Evolutionary conservation across 768 basidiomycete species (phyloP).

Genomic region (Coprinopsis cinerea): DNA sequence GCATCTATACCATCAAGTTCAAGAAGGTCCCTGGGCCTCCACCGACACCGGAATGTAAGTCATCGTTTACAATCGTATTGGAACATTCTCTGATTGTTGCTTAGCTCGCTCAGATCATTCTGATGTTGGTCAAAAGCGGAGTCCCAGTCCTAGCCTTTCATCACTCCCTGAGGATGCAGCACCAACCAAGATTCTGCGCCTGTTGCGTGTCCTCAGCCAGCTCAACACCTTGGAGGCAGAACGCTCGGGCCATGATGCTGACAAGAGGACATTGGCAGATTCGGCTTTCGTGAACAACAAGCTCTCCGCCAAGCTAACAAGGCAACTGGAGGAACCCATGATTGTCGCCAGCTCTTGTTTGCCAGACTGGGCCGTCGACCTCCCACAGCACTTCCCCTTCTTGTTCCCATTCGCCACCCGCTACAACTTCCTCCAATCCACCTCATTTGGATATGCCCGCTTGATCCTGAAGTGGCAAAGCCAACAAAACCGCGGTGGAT

Average conservation of each 20-base stretch:
- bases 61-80: background rate
- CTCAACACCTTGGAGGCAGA: conserved; percentile 73
- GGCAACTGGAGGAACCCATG: conserved; percentile 97
- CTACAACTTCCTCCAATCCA: conserved; percentile 95
- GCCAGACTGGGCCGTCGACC: conserved; percentile 94
- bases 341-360: conserved; percentile 97
- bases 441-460: conserved; percentile 95
- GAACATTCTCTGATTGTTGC: background rate
- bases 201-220: conserved; percentile 82
- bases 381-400: conserved; percentile 97
- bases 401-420: conserved; percentile 98
- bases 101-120: conserved; percentile 24
- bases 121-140: conserved; percentile 42
- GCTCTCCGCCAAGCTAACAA: conserved; percentile 92
- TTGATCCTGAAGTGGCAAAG: conserved; percentile 94
- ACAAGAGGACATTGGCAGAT: conserved; percentile 62
- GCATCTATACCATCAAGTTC: conserved; percentile 87
- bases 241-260: conserved; percentile 42
- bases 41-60: conserved; percentile 55
- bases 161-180: conserved; percentile 81
- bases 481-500: conserved; percentile 72
- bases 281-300: conserved; percentile 96
- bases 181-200: conserved; percentile 84
- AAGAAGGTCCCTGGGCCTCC: conserved; percentile 86
- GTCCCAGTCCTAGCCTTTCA: conserved; percentile 62